Evolutionary conservation across 2,329 filamentous ascomycete species (phyloP).

Genomic region (Aureobasidium sp.): DNA sequence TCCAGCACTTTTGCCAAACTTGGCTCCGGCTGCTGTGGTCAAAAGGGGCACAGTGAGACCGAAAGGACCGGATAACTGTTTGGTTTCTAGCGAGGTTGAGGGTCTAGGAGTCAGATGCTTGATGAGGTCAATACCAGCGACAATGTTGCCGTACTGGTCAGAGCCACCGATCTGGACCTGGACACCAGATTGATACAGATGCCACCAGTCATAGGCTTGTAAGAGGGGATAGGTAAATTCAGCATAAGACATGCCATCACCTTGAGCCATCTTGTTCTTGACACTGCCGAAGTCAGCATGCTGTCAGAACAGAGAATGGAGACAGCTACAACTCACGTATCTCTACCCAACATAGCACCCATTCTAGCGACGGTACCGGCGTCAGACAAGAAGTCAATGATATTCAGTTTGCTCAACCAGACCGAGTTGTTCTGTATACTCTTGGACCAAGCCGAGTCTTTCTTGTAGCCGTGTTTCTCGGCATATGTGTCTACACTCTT

Average conservation of each 20-base stretch:
- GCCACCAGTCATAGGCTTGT: slow-evolving; percentile 96
- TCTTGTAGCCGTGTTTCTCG: slow-evolving; percentile 56
- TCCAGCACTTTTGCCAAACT: slow-evolving; percentile 90
- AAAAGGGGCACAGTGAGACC: slow-evolving; percentile 89
- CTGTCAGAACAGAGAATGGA: slow-evolving; percentile 19
- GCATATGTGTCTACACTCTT: slow-evolving; percentile 61
- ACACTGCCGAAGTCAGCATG: slow-evolving; percentile 44
- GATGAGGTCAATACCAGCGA: slow-evolving; percentile 78
- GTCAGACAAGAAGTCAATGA: slow-evolving; percentile 68
- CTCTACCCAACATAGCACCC: slow-evolving; percentile 79
- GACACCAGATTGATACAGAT: slow-evolving; percentile 64
- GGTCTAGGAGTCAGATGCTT: slow-evolving; percentile 51
- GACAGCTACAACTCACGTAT: slow-evolving; percentile 58
- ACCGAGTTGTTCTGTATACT: slow-evolving; percentile 61
- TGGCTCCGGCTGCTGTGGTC: slow-evolving; percentile 75
- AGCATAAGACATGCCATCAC: slow-evolving; percentile 87
- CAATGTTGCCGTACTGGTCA: slow-evolving; percentile 94
- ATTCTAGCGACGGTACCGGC: slow-evolving; percentile 69
- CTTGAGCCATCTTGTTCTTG: slow-evolving; percentile 73
- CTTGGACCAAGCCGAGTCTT: slow-evolving; percentile 58
- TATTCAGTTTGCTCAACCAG: slow-evolving; percentile 68
- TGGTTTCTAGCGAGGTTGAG: slow-evolving; percentile 41
- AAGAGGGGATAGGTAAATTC: slow-evolving; percentile 91
- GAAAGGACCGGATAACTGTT: slow-evolving; percentile 48
- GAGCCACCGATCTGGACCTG: slow-evolving; percentile 90